Conservation (phyloP, 495 filamentous ascomycete genomes). For the Aspergillus nanangensis region DNA sequence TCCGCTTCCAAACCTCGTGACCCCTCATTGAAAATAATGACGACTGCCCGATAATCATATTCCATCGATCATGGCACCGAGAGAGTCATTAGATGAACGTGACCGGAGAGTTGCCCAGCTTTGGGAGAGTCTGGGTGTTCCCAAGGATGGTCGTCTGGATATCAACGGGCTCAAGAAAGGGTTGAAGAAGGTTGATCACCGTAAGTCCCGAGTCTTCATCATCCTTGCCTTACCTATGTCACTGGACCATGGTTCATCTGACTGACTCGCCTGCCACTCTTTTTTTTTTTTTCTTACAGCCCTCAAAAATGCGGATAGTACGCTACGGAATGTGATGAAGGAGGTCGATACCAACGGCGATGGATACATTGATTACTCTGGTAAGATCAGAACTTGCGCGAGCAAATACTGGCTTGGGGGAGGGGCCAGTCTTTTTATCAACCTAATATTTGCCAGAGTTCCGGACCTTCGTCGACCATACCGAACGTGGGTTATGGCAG, state of each 20-base stretch:
- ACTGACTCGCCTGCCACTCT: slow-evolving; percentile 14
- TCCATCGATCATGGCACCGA: slow-evolving; percentile 39
- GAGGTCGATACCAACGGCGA: slow-evolving; percentile 83
- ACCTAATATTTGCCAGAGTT: slow-evolving; percentile 63
- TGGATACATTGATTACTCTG: slow-evolving; percentile 83
- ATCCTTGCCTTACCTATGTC: slow-evolving; percentile 19
- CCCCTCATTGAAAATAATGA: slow-evolving; percentile 33
- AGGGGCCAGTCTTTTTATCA: slow-evolving; percentile 14
- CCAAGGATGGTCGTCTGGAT: slow-evolving; percentile 73
- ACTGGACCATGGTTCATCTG: slow-evolving; percentile 21
- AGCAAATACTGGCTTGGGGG: slow-evolving; percentile 7
- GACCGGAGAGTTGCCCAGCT: slow-evolving; percentile 74
- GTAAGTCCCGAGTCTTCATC: slow-evolving; percentile 51
- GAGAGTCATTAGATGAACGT: slow-evolving; percentile 65
- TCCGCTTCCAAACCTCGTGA: slow-evolving; percentile 12
- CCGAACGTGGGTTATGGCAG: slow-evolving; percentile 72
- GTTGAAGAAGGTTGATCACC: slow-evolving; percentile 85
- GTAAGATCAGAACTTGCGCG: slow-evolving; percentile 43
- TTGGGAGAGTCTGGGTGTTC: slow-evolving; percentile 75
- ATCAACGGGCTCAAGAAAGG: slow-evolving; percentile 78
- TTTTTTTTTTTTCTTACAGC: too few relatives aligned
- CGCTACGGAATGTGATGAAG: slow-evolving; percentile 73
- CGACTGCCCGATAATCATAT: slow-evolving; percentile 33
- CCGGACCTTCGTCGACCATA: slow-evolving; percentile 75
- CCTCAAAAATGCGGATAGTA: slow-evolving; percentile 87